phyloP scores from a whole-genome alignment of 1,284 basidiomycete species.

The Golubevia pallescens region DNA sequence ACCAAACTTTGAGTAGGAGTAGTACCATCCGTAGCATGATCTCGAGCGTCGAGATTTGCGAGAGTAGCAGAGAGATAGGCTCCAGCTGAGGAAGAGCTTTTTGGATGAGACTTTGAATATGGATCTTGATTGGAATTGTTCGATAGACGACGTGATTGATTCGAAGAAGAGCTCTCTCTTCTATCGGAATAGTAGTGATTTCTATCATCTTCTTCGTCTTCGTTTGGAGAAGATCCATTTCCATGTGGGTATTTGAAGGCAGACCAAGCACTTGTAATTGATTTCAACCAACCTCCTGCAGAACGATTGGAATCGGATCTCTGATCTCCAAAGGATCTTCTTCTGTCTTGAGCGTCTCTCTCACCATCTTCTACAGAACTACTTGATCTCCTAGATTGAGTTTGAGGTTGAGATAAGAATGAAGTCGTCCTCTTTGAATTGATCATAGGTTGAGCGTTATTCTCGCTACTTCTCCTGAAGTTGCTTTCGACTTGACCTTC shows the following conservation, averaged over 20 bases:
- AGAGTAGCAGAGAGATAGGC: not conserved
- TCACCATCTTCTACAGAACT: not conserved
- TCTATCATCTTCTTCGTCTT: not conserved
- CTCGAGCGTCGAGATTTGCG: constrained; percentile 24
- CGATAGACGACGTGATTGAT: not conserved
- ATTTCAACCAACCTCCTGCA: not conserved
- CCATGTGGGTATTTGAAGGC: not conserved
- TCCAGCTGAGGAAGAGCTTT: not conserved
- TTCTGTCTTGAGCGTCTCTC: not conserved
- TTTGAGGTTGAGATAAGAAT: not conserved
- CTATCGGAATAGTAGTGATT: not conserved
- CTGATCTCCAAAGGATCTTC: not conserved
- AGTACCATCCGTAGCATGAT: constrained; percentile 22
- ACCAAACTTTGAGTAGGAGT: constrained; percentile 16
- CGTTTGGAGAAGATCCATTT: not conserved
- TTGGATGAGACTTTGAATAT: not conserved
- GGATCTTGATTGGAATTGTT: not conserved
- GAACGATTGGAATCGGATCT: not conserved
- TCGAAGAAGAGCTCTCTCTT: not conserved
- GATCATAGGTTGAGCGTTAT: not conserved
- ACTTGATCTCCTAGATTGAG: not conserved
- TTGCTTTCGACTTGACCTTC: not conserved
- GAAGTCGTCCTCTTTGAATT: not conserved
- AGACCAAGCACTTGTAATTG: not conserved
- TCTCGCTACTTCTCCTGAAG: not conserved